Evolutionary conservation across 352 stramenopile species (phyloP).

Genomic region (Phytophthora ramorum): DNA sequence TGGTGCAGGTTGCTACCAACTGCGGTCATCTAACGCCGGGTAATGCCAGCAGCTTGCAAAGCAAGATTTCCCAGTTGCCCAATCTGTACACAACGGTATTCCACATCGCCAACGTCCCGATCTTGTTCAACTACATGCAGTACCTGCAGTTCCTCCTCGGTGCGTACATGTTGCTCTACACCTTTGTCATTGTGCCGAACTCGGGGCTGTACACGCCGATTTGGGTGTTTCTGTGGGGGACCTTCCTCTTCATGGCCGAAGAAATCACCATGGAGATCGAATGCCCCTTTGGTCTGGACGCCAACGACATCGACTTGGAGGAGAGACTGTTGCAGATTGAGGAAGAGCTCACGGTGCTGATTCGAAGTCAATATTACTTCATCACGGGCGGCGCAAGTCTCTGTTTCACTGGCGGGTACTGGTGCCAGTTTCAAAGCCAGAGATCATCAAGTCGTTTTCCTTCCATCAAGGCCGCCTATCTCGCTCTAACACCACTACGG

Average conservation of each 20-base stretch:
- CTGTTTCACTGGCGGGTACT: no score
- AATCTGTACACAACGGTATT: constrained; percentile 81
- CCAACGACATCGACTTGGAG: constrained; percentile 85
- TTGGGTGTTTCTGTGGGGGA: constrained; percentile 81
- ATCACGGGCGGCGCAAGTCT: constrained; percentile 62
- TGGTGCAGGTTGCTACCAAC: constrained; percentile 65
- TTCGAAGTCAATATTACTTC: constrained; percentile 83
- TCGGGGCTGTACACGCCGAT: constrained; percentile 73
- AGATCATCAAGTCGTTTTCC: no score
- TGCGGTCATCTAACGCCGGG: constrained; percentile 58
- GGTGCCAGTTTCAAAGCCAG: no score
- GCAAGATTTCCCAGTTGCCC: constrained; percentile 70
- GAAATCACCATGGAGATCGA: constrained; percentile 84
- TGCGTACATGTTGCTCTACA: constrained; percentile 84
- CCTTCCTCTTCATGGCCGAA: constrained; percentile 82
- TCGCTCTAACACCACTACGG: no score
- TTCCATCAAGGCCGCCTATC: no score
- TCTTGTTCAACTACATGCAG: no score
- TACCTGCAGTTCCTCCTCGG: no score
- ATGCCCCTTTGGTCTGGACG: constrained; percentile 74
- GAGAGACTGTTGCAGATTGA: constrained; percentile 74
- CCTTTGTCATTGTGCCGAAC: constrained; percentile 73
- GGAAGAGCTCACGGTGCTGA: constrained; percentile 76
- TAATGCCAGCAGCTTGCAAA: constrained; percentile 67
- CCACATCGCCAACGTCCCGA: no score